Evolutionary conservation across 2,329 filamentous ascomycete species (phyloP).

Genomic region (Epichloe sibirici): DNA sequence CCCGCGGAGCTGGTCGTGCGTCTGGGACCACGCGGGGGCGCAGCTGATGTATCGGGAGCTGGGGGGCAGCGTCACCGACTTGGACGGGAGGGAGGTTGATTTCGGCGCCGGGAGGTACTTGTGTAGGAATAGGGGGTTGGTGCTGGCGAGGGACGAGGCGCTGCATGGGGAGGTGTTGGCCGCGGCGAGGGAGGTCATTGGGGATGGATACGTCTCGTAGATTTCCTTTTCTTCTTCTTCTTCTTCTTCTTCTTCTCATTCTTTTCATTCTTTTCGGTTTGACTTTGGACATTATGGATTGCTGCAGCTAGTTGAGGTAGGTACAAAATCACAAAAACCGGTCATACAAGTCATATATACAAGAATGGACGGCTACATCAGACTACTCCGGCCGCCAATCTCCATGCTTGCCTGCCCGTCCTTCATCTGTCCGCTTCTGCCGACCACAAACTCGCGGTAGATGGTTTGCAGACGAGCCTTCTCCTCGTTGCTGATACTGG

Average conservation of each 20-base stretch:
- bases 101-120: constrained; percentile 24
- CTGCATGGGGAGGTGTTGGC: constrained; percentile 30
- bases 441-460: constrained; percentile 86
- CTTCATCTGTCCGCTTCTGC: constrained; percentile 87
- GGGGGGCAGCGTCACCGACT: constrained; percentile 43
- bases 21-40: constrained; percentile 46
- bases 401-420: constrained; percentile 86
- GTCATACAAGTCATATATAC: not conserved
- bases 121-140: constrained; percentile 21
- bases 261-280: not conserved
- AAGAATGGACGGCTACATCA: constrained; percentile 56
- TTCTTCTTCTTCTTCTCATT: not conserved
- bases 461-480: constrained; percentile 62
- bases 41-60: constrained; percentile 44
- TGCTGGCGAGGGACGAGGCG: constrained; percentile 29
- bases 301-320: not conserved
- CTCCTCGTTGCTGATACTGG: constrained; percentile 74
- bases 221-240: not conserved
- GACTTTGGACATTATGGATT: not conserved
- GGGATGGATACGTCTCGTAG: not conserved
- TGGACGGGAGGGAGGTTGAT: constrained; percentile 23
- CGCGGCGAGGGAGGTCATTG: constrained; percentile 10
- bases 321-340: not conserved
- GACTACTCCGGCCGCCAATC: constrained; percentile 79
- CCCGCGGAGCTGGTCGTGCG: constrained; percentile 13